Percentiles rank a stretch among this genome's conserved stretches.
Evolutionary conservation across 495 filamentous ascomycete species (phyloP).

Genomic region (Acidiella bohemica): DNA sequence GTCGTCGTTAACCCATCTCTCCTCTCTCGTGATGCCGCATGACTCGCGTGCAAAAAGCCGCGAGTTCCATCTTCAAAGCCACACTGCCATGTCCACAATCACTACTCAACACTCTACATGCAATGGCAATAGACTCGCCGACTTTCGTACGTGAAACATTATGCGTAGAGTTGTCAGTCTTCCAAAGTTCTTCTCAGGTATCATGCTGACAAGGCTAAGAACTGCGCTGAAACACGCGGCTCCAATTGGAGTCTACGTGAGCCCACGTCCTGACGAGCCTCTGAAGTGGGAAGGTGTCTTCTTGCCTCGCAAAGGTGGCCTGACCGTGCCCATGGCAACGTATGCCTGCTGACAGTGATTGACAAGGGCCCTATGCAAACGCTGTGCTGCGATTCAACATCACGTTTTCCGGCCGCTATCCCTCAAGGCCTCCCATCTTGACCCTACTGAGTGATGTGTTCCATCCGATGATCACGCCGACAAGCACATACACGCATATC

Average conservation of each 20-base stretch:
- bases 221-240: conserved; percentile 66
- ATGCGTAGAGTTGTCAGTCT: conserved; percentile 2
- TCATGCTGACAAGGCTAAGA: conserved; percentile 33
- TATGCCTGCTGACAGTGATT: background rate
- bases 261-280: conserved; percentile 64
- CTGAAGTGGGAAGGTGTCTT: conserved; percentile 77
- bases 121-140: no score
- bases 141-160: no score
- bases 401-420: conserved; percentile 71
- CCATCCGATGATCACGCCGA: conserved; percentile 79
- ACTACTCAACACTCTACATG: no score
- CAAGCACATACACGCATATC: conserved; percentile 82
- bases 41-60: no score
- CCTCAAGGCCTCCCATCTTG: conserved; percentile 63
- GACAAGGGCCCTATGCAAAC: conserved; percentile 67
- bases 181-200: background rate
- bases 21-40: no score
- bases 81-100: no score
- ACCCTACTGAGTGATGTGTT: conserved; percentile 86
- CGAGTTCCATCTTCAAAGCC: no score
- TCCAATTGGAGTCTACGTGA: conserved; percentile 76
- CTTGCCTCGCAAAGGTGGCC: conserved; percentile 76
- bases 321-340: background rate
- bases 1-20: no score
- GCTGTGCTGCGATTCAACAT: conserved; percentile 84